Evolutionary conservation across 1,284 basidiomycete species (phyloP), one percentile per base, ranked within the genome.

Genomic region (Rhodotorula sp.): DNA sequence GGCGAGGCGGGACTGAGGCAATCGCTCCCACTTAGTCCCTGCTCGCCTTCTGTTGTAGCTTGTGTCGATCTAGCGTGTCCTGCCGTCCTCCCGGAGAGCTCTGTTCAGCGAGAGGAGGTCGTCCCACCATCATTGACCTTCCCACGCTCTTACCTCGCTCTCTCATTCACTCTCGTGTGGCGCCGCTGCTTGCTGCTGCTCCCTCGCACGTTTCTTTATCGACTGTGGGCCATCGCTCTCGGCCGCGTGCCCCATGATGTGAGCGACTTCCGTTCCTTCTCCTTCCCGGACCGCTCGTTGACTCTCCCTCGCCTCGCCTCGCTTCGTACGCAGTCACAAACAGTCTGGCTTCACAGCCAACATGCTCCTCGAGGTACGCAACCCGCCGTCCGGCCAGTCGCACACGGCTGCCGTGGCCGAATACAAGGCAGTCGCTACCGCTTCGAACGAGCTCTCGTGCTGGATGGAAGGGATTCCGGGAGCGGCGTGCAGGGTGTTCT

Each of bases 1-100:
- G 24, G 72, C 67, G 34, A 27, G 72, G 22, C 52, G 68, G 17
- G 68, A 73, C 24, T 73, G 59, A 67, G 22, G 34, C 19, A 7
- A 2, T 27, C 24, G 1, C 22, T 27, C 8, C 11, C 39, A 27
- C n/a, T 34, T 19, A 20, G 29, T 19, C 32, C 17, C 19, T 11
- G 15, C 30, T 29, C 20, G 54, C 34, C n/a, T 13, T n/a, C n/a
- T 8, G 49, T 47, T 51, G 29, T 36, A 32, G 47, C 46, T 44
- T 44, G 39, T 44, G 11, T 3, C 39, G 19, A 8, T 53, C 27
- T 53, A 17, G 52, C 52, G 22, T 17, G 10, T 22, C 7, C 20
- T 34, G 53, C 34, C 34, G 30, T 54, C 39, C 11, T 15, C 19
- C 7, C 19, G 39, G 13, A 15, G 39, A 44, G 39, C 19, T 17